Evolutionary conservation across 2,329 filamentous ascomycete genomes (phyloP), one percentile per base, ranked within the genome.

Genomic region (Tolypocladium pustulatum): DNA sequence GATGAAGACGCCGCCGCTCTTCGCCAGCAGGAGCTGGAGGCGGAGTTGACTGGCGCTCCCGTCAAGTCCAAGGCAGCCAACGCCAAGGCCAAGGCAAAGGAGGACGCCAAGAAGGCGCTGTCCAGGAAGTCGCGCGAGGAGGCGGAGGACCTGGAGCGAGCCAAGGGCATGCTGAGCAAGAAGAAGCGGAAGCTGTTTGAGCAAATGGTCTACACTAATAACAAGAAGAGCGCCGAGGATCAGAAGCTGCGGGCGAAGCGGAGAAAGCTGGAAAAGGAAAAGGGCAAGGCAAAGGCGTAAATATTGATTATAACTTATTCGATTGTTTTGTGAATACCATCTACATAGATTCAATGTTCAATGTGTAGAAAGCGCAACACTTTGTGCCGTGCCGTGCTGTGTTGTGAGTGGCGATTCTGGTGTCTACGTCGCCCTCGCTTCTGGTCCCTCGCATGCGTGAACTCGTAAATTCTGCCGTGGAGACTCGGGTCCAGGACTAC

Each of bases 151-250:
- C 75, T 95, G 60, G 91, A 96, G 74, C 83, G 93, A 62, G 88
- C 90, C 72, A 97, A 96, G 84, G 94, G 95, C 78, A 99, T 99
- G 94, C 87, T 97, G 80, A 90, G 89, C 74, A 90, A 95, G 75
- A 94, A 95, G 84, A 99, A 97, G 86, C 83, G 94, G 68, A 97
- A 97, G 85, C 78, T 97, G 68, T 88, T 93, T 65, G 94, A 97
- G 80, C 94, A 97, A 79, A 99, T 99, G 90, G 82, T 91, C 70
- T 95, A 96, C 76, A 91, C 86, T 62, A 96, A 97, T 75, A 92
- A 88, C 76, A 92, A 94, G 82, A 90, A 91, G 80, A 93, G 93
- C 65, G 88, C 86, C 32, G 91, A 96, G 77, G 90, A 93, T 54
- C 88, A 93, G 78, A 89, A 87, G 76, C 77, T 99, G 72, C 83